Conservation (phyloP, 306 rosid genomes). For the Crotalaria pallida region DNA sequence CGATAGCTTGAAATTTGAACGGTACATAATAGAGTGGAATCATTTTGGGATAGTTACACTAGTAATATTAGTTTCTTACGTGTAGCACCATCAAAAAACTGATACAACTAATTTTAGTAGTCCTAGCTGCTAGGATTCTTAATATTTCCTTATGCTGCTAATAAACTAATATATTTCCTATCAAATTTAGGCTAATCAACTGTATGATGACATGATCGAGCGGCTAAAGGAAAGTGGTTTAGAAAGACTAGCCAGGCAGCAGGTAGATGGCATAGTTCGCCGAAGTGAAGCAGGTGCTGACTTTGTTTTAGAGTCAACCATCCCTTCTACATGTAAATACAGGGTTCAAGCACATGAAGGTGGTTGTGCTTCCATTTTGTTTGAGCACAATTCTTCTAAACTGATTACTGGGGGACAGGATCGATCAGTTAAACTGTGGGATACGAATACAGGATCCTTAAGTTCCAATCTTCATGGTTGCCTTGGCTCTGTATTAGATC, state of each 20-base stretch:
- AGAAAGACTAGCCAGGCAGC: slow-evolving; percentile 84
- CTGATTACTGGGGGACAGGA: slow-evolving; percentile 95
- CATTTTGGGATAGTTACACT: slow-evolving; percentile 9
- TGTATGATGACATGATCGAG: slow-evolving; percentile 78
- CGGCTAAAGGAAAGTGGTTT: slow-evolving; percentile 74
- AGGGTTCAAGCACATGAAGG: slow-evolving; percentile 84
- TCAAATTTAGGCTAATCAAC: slow-evolving; percentile 66
- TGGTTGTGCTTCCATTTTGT: slow-evolving; percentile 83
- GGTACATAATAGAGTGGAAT: not conserved
- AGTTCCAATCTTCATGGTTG: slow-evolving; percentile 64
- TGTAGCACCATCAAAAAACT: not conserved
- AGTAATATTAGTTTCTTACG: slow-evolving; percentile 1
- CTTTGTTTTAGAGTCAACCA: slow-evolving; percentile 60
- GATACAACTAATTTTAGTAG: slow-evolving; percentile 4
- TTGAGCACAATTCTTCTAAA: slow-evolving; percentile 65
- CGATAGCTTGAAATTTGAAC: slow-evolving; percentile 5
- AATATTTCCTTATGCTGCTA: not conserved
- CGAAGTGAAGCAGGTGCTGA: slow-evolving; percentile 92
- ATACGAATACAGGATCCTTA: slow-evolving; percentile 68
- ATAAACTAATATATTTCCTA: slow-evolving; percentile 14
- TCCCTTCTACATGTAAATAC: slow-evolving; percentile 68
- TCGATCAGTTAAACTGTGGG: slow-evolving; percentile 83
- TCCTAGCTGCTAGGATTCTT: not conserved
- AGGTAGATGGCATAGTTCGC: slow-evolving; percentile 95
- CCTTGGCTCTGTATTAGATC: slow-evolving; percentile 94